phyloP scores from a whole-genome alignment of 2,329 filamentous ascomycete species.

The Daldinia eschscholtzii region DNA sequence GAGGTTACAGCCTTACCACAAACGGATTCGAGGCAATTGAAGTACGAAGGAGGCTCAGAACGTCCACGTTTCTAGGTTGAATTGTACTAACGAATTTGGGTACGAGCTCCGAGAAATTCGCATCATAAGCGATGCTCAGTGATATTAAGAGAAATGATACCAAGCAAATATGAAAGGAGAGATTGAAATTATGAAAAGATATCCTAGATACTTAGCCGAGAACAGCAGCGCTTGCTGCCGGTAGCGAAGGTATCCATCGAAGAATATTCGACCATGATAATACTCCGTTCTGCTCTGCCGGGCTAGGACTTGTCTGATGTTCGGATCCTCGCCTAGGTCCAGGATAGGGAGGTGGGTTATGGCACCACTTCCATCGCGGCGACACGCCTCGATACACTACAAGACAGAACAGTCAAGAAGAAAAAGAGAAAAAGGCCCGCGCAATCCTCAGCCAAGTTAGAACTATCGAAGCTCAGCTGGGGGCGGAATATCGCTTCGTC shows the following conservation, averaged over 20 bases:
- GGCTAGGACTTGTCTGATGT: constrained; percentile 41
- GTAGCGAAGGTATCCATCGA: constrained; percentile 5
- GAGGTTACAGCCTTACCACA: constrained; percentile 46
- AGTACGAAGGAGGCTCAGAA: constrained; percentile 26
- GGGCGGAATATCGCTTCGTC: constrained; percentile 8
- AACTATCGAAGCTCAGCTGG: constrained; percentile 15
- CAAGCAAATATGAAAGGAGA: neutral
- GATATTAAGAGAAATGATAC: neutral
- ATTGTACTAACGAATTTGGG: constrained; percentile 5
- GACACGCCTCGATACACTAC: constrained; percentile 35
- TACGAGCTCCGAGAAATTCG: neutral
- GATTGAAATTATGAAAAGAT: neutral
- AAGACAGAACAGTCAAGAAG: constrained; percentile 1
- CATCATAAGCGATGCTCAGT: neutral
- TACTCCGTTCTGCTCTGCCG: constrained; percentile 18
- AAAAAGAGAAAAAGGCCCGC: constrained; percentile 23
- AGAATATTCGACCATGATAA: constrained; percentile 16
- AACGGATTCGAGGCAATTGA: constrained; percentile 30
- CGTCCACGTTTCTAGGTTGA: constrained; percentile 9
- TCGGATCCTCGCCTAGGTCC: constrained; percentile 39
- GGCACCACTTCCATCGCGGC: constrained; percentile 49
- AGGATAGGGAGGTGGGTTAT: constrained; percentile 52
- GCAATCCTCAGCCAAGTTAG: constrained; percentile 22
- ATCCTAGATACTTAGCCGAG: neutral
- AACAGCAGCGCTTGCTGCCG: constrained; percentile 14